phyloP scores from a whole-genome alignment of 768 basidiomycete species.

The Macrolepiota fuliginosa region DNA sequence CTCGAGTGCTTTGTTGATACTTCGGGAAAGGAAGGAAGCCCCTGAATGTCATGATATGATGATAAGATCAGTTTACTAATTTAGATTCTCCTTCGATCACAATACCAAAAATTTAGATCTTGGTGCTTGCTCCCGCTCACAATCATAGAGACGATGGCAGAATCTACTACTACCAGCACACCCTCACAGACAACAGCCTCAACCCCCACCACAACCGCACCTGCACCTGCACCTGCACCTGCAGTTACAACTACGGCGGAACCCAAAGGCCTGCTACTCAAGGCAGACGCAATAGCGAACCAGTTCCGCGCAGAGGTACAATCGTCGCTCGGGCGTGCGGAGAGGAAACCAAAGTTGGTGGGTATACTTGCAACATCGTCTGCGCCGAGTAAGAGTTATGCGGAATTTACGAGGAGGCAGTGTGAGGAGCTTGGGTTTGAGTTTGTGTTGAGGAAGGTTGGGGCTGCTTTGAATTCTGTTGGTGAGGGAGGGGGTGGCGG shows the following conservation, averaged over 20 bases:
- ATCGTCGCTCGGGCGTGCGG: conserved; percentile 25
- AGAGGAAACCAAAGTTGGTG: conserved; percentile 69
- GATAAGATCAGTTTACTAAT: conserved; percentile 8
- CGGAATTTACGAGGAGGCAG: conserved; percentile 89
- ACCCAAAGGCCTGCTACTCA: conserved; percentile 70
- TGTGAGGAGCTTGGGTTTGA: conserved; percentile 87
- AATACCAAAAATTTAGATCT: conserved; percentile 1
- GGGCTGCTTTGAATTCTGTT: conserved; percentile 55
- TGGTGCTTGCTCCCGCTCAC: neutral
- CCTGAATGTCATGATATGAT: neutral
- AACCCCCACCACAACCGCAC: neutral
- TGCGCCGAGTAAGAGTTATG: conserved; percentile 77
- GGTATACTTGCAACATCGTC: conserved; percentile 89
- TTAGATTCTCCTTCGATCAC: neutral
- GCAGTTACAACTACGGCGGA: conserved; percentile 28
- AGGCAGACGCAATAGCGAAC: conserved; percentile 73
- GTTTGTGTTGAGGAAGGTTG: conserved; percentile 76
- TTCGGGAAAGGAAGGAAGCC: neutral
- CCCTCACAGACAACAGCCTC: conserved; percentile 10
- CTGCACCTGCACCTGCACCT: no score
- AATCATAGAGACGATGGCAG: neutral
- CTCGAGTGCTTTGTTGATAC: no score
- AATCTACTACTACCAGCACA: neutral
- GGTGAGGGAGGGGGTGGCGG: conserved; percentile 64
- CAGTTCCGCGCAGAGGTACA: conserved; percentile 72